Percentiles rank a stretch among this genome's conserved stretches.
phyloP scores from a whole-genome alignment of 176 grass and related monocot species.

The Carex pumila region DNA sequence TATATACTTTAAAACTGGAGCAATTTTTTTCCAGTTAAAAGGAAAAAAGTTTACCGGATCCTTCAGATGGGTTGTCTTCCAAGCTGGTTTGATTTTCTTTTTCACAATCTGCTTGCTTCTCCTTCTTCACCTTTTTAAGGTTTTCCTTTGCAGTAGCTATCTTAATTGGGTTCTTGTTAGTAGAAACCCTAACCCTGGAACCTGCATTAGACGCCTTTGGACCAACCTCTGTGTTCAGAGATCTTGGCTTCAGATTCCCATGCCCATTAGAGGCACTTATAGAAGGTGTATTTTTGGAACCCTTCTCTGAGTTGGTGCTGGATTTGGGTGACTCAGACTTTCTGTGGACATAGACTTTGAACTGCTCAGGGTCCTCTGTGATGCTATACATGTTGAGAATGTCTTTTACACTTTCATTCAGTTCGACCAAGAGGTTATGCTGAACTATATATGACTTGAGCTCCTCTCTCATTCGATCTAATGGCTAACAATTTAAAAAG shows the following conservation, averaged over 20 bases:
- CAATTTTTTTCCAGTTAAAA: neutral
- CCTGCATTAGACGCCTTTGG: constrained; percentile 37
- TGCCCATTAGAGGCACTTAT: constrained; percentile 9
- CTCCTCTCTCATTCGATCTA: constrained; percentile 85
- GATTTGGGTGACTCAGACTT: constrained; percentile 29
- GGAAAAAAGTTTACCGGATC: constrained; percentile 42
- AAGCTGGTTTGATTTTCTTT: constrained; percentile 24
- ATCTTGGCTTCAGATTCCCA: constrained; percentile 61
- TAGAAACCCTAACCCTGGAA: constrained; percentile 39
- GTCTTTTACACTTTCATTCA: constrained; percentile 51
- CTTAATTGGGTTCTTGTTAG: constrained; percentile 36
- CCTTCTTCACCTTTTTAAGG: constrained; percentile 25
- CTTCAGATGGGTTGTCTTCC: constrained; percentile 2
- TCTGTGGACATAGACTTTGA: constrained; percentile 39
- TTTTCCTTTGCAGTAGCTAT: constrained; percentile 28
- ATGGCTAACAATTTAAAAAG: constrained; percentile 31
- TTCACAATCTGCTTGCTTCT: constrained; percentile 27
- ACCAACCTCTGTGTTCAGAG: constrained; percentile 46
- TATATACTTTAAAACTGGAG: neutral
- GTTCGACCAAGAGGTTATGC: constrained; percentile 46
- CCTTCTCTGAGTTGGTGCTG: constrained; percentile 40
- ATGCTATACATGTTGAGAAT: constrained; percentile 70
- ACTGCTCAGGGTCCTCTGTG: constrained; percentile 56
- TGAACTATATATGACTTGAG: constrained; percentile 64
- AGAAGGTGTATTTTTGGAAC: constrained; percentile 6